Percentiles rank a stretch among this genome's conserved stretches.
Evolutionary conservation across 805 yeast genomes (phyloP).

Genomic region (Candida succiphila): DNA sequence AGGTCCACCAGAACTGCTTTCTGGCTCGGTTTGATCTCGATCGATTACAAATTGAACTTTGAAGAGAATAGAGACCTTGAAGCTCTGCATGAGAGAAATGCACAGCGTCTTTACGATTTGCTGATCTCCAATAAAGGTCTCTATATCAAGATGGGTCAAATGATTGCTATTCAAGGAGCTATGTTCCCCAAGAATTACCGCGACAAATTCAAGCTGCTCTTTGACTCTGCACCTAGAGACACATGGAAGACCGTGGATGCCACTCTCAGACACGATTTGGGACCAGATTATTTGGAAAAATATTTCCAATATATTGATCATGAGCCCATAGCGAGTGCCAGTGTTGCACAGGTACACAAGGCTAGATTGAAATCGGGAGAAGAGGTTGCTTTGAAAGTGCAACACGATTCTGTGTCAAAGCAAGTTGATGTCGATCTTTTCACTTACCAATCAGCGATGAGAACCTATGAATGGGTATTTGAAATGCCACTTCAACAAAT

Average conservation of each 20-base stretch:
- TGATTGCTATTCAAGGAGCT: constrained; percentile 65
- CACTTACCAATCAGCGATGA: constrained; percentile 43
- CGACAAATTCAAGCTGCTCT: constrained; percentile 42
- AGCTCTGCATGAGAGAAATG: constrained; percentile 48
- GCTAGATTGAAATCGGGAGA: constrained; percentile 37
- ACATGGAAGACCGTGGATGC: constrained; percentile 35
- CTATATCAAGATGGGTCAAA: constrained; percentile 72
- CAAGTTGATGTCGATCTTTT: constrained; percentile 54
- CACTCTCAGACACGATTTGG: constrained; percentile 30
- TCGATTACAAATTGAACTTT: constrained; percentile 50
- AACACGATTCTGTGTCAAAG: constrained; percentile 49
- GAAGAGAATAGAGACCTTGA: constrained; percentile 34
- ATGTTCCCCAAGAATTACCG: constrained; percentile 60
- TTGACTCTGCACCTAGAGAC: constrained; percentile 62
- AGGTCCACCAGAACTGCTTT: constrained; percentile 45
- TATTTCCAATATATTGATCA: constrained; percentile 38
- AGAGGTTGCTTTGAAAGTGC: constrained; percentile 56
- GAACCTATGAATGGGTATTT: constrained; percentile 46
- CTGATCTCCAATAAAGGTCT: constrained; percentile 43
- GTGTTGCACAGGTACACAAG: constrained; percentile 61
- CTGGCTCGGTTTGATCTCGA: constrained; percentile 39
- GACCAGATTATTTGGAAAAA: constrained; percentile 27
- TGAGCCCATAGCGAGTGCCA: constrained; percentile 63
- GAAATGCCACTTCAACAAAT: constrained; percentile 53
- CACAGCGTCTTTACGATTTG: constrained; percentile 38